Evolutionary conservation across 2,329 filamentous ascomycete genomes (phyloP), one percentile per base, ranked within the genome.

Genomic region (Aureobasidium sp.): DNA sequence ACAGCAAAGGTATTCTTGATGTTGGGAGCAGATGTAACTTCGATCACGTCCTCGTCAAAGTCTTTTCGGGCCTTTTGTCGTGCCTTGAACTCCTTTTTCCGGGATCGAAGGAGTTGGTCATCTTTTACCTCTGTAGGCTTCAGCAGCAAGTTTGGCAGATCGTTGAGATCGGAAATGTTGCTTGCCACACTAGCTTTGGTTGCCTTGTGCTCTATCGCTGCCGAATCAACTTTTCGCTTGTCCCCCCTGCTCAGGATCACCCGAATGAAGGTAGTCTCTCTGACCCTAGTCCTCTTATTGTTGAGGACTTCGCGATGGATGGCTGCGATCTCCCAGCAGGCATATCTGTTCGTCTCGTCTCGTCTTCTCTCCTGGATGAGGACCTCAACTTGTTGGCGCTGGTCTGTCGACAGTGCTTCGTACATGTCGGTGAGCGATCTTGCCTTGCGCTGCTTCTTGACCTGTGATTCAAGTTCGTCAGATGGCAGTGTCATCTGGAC

Each of bases 221-320:
- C 15, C 15, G 8, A 27, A 3, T 46, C 33, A 1, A 10, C 33
- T 25, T 31, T 38, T 21, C 43, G 33, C 13, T 21, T 58, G 31
- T 47, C 55, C 15, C 40, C 33, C 21, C 55, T 47, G 6, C 17
- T 31, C 25, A 49, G n/a, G 35, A 58, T 58, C 2, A 58, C 43
- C 3, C 55, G 42, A 11, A 58, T 49, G 33, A 47, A 58, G 9
- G 31, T 49, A n/a, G 55, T 58, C 15, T 58, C 55, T 31, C 55
- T 38, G 31, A 58, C n/a, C 11, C 42, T 58, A 6, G 55, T 58
- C 25, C 35, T 37, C 17, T 40, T n/a, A 21, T 58, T 58, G 33
- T 58, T 58, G 7, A 29, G 15, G 4, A 21, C 27, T 33, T 58
- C 55, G 15, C 55, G 55, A n/a, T 58, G 43, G 15, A 58, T 58